Percentiles rank a stretch among this genome's conserved stretches.
Evolutionary conservation across 2,329 filamentous ascomycete species (phyloP).

Genomic region (Ceratocystis alfenasii): DNA sequence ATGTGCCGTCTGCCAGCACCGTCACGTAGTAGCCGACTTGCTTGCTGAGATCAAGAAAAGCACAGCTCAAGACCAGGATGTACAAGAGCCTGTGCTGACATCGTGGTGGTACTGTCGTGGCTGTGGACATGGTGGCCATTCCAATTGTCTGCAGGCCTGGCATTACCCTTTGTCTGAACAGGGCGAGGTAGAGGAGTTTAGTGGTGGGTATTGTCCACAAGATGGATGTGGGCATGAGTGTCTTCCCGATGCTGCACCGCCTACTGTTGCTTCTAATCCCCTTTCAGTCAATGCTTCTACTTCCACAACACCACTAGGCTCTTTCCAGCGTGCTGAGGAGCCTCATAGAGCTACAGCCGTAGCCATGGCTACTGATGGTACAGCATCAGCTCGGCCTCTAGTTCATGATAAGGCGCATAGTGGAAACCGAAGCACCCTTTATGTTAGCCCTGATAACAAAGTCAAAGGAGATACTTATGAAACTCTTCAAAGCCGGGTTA

Average conservation of each 20-base stretch:
- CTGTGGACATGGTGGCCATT: constrained; percentile 52
- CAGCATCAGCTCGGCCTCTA: constrained; percentile 39
- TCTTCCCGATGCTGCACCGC: constrained; percentile 35
- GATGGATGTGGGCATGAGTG: constrained; percentile 55
- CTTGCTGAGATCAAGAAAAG: constrained; percentile 26
- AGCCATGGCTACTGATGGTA: neutral
- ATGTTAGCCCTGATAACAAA: constrained; percentile 4
- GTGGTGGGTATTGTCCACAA: constrained; percentile 50
- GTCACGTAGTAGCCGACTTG: constrained; percentile 35
- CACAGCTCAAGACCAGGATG: constrained; percentile 18
- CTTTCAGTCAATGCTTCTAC: constrained; percentile 14
- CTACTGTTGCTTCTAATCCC: neutral
- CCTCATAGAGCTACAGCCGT: neutral
- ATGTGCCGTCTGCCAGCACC: constrained; percentile 48
- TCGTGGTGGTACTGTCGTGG: constrained; percentile 54
- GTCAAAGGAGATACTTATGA: constrained; percentile 37
- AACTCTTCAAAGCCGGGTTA: neutral
- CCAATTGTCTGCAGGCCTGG: constrained; percentile 48
- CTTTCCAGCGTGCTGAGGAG: constrained; percentile 7
- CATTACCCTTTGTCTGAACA: constrained; percentile 30
- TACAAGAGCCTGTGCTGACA: constrained; percentile 28
- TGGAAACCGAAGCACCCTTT: constrained; percentile 1
- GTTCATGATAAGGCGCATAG: constrained; percentile 40
- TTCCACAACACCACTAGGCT: constrained; percentile 23
- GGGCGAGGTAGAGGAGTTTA: constrained; percentile 28